Evolutionary conservation across 192 early-diverging fungal species (phyloP).

Genomic region (Coemansia sp.): DNA sequence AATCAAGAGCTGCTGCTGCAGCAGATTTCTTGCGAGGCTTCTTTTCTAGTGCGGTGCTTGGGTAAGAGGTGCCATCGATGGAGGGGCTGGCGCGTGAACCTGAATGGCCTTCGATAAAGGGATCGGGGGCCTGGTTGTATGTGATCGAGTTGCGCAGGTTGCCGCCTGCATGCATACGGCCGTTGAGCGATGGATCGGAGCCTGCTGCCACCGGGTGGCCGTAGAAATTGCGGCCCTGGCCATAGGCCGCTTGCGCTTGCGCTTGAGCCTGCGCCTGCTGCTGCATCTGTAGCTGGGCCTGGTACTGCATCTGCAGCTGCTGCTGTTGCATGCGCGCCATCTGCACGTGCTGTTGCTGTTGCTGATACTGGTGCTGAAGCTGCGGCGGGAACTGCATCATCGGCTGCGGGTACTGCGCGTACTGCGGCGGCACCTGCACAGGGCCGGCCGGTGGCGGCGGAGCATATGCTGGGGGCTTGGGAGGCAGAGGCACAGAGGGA

Average conservation of each 20-base stretch:
- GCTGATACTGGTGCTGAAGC: neutral
- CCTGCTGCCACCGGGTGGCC: conserved; percentile 35
- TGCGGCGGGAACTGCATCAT: too few relatives aligned
- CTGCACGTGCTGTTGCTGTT: conserved; percentile 1
- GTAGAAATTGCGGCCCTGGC: conserved; percentile 24
- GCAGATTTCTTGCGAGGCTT: conserved; percentile 5
- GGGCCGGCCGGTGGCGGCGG: neutral
- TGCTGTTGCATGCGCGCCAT: neutral
- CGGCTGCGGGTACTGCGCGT: conserved; percentile 4
- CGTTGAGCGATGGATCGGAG: conserved; percentile 51
- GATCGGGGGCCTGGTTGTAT: conserved; percentile 14
- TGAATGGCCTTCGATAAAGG: neutral
- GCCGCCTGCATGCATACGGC: conserved; percentile 43
- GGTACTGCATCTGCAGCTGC: neutral
- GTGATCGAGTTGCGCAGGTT: conserved; percentile 36
- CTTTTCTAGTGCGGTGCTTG: neutral
- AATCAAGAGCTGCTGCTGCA: conserved; percentile 31
- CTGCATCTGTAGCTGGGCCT: conserved; percentile 4
- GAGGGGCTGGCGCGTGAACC: neutral
- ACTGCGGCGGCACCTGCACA: neutral
- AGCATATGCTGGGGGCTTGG: conserved; percentile 4
- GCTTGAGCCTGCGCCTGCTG: neutral
- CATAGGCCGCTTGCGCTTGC: neutral
- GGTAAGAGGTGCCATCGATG: neutral
- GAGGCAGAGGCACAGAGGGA: neutral